Evolutionary conservation across 495 filamentous ascomycete genomes (phyloP).

Genomic region (Penicillium antarcticum): DNA sequence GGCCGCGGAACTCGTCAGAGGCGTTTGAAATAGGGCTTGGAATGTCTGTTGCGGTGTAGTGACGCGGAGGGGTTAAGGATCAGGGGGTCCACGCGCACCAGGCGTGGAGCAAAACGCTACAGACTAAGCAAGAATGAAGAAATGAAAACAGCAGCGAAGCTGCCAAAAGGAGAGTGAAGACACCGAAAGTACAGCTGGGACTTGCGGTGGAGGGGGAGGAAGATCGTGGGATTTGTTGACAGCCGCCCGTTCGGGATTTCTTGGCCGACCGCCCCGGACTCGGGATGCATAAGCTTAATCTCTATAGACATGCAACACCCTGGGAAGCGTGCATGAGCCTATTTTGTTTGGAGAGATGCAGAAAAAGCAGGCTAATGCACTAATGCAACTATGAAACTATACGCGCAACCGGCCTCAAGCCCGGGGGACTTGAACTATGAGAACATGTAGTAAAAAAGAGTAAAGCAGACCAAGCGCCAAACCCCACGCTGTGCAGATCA

Average conservation of each 20-base stretch:
- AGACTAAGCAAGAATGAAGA: conserved; percentile 1
- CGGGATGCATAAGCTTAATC: conserved; percentile 9
- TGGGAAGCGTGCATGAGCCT: neutral
- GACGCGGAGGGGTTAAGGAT: conserved; percentile 23
- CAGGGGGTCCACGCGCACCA: conserved; percentile 14
- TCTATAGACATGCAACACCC: conserved; percentile 10
- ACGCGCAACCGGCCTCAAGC: too few relatives aligned
- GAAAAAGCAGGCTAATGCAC: conserved; percentile 15
- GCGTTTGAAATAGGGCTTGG: conserved; percentile 5
- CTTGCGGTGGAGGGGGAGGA: neutral
- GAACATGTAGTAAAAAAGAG: conserved; percentile 5
- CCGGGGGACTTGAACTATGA: conserved; percentile 1
- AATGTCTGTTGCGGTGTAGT: conserved; percentile 16
- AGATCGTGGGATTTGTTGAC: conserved; percentile 12
- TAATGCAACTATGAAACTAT: neutral
- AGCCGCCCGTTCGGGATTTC: conserved; percentile 11
- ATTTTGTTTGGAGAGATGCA: neutral
- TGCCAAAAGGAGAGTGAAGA: neutral
- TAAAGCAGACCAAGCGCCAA: conserved; percentile 35
- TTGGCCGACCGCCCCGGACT: conserved; percentile 14
- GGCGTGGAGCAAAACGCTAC: conserved; percentile 3
- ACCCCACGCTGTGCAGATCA: conserved; percentile 48
- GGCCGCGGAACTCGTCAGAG: conserved; percentile 11
- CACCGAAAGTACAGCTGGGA: neutral
- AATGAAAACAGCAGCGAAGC: neutral